Base-by-base conservation (phyloP, 108 stramenopile species). In the Skeletonema costatum region DNA sequence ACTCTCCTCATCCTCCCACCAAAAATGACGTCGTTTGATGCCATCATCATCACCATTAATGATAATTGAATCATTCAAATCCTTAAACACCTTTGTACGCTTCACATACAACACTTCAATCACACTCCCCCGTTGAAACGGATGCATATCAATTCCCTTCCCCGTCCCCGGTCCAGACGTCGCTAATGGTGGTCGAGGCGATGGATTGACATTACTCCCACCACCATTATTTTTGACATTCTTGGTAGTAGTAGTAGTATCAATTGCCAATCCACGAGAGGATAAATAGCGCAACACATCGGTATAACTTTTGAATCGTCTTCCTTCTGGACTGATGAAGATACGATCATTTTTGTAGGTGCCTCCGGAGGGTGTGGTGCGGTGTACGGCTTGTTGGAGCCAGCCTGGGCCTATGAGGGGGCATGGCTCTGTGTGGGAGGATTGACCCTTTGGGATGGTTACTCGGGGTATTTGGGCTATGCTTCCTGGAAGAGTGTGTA, bases 111-210 rank as follows among this genome's bases (percentile, higher is more conserved):
- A 68, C 0, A 96, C 95, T 80, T 93, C 93, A 77, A 96, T 94
- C 42, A 96, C 92, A 73, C 87, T 82, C 16, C 90, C 89, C 19
- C 95, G 90, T n/a, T 87, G 79, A 62, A 79, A 96, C 10, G 95
- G 95, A 78, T 96, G 95, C 10, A 78, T 64, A 66, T 96, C 95
- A 61, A 89, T 88, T 50, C 68, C 66, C 73, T 79, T 77, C 10
- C 83, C 83, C 53, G 62, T 80, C 14, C 81, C 81, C 1, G 74
- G 81, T 10, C 74, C 81, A 0, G 75, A 70, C 14, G 61, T 64
- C 7, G 75, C 51, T 14, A 32, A 14, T 33, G 39, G 51, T 36
- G 39, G 51, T 35, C 17, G 48, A 7, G 17, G 50, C 16, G 68
- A 32, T 44, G 65, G 19, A 42, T 66, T 66, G 6, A 25, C 25